Percentiles rank a stretch among this genome's conserved stretches.
Evolutionary conservation across 495 filamentous ascomycete genomes (phyloP).

Genomic region (Penicillium verhagenii): DNA sequence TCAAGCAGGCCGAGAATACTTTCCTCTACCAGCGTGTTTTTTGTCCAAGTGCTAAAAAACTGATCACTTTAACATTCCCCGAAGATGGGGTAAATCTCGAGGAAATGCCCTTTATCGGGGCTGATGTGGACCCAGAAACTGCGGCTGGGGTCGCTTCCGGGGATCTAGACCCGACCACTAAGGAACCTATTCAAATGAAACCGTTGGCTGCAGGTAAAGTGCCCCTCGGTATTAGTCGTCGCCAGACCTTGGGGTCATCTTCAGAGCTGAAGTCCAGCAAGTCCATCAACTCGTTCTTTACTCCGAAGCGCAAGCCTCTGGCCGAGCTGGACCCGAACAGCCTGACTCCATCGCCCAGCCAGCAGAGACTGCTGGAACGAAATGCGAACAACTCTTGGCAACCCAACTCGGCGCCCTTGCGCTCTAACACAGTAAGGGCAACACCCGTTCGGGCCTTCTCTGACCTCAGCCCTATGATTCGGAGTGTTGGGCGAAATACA

Average conservation of each 20-base stretch:
- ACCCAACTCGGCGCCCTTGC: conserved; percentile 39
- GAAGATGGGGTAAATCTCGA: conserved; percentile 58
- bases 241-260: conserved; percentile 45
- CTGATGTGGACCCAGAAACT: conserved; percentile 62
- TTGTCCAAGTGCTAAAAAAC: conserved; percentile 65
- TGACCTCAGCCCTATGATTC: conserved; percentile 37
- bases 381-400: conserved; percentile 56
- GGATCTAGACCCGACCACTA: conserved; percentile 87
- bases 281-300: conserved; percentile 78
- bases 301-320: conserved; percentile 70
- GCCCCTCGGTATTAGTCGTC: conserved; percentile 32
- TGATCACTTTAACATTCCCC: conserved; percentile 71
- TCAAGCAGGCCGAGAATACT: conserved; percentile 82
- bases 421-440: conserved; percentile 34
- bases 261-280: conserved; percentile 59
- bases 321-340: conserved; percentile 86
- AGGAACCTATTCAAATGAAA: conserved; percentile 58
- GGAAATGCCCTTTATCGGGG: conserved; percentile 77
- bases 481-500: conserved; percentile 46
- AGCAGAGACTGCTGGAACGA: conserved; percentile 57
- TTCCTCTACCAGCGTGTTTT: conserved; percentile 95
- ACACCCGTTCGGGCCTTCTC: conserved; percentile 37
- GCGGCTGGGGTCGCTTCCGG: conserved; percentile 78
- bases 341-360: conserved; percentile 69
- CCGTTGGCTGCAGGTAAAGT: conserved; percentile 25